phyloP scores from a whole-genome alignment of 2,329 filamentous ascomycete species.

The Botrytis porri region DNA sequence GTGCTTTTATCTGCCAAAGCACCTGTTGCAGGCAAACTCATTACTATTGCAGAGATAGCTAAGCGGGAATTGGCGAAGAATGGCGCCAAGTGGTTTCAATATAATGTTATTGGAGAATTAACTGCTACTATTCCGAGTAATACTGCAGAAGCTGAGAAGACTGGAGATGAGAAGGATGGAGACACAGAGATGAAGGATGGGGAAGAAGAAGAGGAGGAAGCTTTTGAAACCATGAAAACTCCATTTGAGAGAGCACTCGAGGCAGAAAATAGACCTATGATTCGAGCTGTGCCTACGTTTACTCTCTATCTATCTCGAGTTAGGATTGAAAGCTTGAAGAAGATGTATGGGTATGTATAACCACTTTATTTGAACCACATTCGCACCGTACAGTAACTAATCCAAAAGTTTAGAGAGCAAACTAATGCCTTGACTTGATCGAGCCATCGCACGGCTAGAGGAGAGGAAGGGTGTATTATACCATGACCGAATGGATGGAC shows the following conservation, averaged over 20 bases:
- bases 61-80: constrained; percentile 53
- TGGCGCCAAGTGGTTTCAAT: constrained; percentile 44
- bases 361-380: not conserved
- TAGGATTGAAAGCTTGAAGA: constrained; percentile 54
- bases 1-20: constrained; percentile 42
- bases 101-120: constrained; percentile 35
- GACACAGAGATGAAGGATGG: constrained; percentile 24
- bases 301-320: constrained; percentile 56
- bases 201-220: constrained; percentile 34
- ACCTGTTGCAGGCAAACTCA: constrained; percentile 56
- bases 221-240: constrained; percentile 58
- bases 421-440: constrained; percentile 31
- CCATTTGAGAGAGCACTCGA: constrained; percentile 54
- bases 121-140: constrained; percentile 16
- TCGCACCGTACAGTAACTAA: not conserved
- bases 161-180: constrained; percentile 33
- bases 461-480: not conserved
- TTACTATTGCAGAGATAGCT: constrained; percentile 64
- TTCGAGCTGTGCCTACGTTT: constrained; percentile 52
- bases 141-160: constrained; percentile 43
- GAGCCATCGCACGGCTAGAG: not conserved
- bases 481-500: not conserved
- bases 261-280: constrained; percentile 43
- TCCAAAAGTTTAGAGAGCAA: constrained; percentile 35
- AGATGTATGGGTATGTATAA: constrained; percentile 37